Evolutionary conservation across 129 eudicot species (phyloP), one percentile per base, ranked within the genome.

Genomic region (Flaveria linearis): DNA sequence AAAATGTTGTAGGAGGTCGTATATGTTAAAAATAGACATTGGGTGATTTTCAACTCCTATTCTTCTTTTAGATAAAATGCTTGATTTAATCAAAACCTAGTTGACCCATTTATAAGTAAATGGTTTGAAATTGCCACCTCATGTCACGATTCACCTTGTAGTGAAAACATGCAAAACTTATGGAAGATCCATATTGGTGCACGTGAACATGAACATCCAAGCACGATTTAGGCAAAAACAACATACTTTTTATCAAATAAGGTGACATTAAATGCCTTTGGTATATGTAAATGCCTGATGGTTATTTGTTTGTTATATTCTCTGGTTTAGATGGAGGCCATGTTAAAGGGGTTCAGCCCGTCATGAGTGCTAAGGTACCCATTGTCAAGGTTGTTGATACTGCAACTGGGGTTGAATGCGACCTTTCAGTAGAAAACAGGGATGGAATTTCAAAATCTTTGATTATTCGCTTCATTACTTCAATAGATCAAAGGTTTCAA

Each of bases 341-440:
- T 71, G 96, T 95, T 66, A 80, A 28, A 78, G 72, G 91, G 20
- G 92, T 95, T 42, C 92, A 85, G 53, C 89, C 93, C 63, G 79
- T 91, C 56, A 64, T 86, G 75, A 45, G 76, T 20, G 99, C 99
- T 20, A 91, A 89, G 81, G 99, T 95, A 75, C 99, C 99, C n/a
- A 88, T 95, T 75, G 81, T 95, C 15, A 95, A 95, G 82, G 87
- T 88, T 76, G 77, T 88, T 76, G 99, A 95, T 82, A 49, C 84
- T 57, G 97, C 94, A 80, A 91, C 92, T 72, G 88, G 88, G 45
- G 86, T 95, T 70, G 97, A 91, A 82, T 95, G 99, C 74, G 99
- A 95, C 76, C 84, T 95, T 41, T 95, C 99, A 56, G 85, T 95
- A 72, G 97, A 92, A 80, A 95, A 91, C 51, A 84, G 89, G 75